These are phyloP conservation scores for Scutellaria galericulata DNA, from an alignment of 257 asterid genomes.

Conservation along the genomic window DNA sequence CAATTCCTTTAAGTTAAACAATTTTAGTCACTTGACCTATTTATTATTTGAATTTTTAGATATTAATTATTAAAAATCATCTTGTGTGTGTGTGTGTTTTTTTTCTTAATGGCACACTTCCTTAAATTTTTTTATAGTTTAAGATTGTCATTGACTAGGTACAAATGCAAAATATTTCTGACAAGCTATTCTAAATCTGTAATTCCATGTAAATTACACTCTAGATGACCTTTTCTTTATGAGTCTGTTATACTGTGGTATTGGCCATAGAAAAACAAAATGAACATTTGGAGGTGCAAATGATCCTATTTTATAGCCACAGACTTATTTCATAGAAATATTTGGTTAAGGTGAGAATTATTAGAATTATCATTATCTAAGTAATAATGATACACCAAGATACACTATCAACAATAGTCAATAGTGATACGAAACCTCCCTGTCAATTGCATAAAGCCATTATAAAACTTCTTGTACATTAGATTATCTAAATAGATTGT, in stretches of 20 bases:
- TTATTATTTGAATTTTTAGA: slow-evolving; percentile 19
- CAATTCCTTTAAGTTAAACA: neutral
- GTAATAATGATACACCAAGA: neutral
- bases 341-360: slow-evolving; percentile 11
- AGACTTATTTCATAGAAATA: neutral
- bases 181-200: no score
- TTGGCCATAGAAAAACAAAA: no score
- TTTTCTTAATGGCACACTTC: slow-evolving; percentile 2
- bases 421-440: neutral
- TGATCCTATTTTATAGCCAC: neutral
- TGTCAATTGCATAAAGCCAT: neutral
- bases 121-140: neutral
- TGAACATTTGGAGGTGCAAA: slow-evolving; percentile 6
- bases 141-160: slow-evolving; percentile 17
- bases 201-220: no score
- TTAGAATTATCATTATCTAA: neutral
- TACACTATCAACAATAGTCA: neutral
- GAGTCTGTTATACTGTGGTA: no score
- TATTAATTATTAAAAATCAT: neutral
- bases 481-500: slow-evolving; percentile 3
- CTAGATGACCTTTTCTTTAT: no score
- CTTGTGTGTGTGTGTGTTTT: neutral
- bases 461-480: slow-evolving; percentile 1
- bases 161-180: neutral
- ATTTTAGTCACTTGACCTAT: slow-evolving; percentile 15